Evolutionary conservation across 116 monocot species (phyloP), one percentile per base, ranked within the genome.

Genomic region (Dioscorea cayenensis): DNA sequence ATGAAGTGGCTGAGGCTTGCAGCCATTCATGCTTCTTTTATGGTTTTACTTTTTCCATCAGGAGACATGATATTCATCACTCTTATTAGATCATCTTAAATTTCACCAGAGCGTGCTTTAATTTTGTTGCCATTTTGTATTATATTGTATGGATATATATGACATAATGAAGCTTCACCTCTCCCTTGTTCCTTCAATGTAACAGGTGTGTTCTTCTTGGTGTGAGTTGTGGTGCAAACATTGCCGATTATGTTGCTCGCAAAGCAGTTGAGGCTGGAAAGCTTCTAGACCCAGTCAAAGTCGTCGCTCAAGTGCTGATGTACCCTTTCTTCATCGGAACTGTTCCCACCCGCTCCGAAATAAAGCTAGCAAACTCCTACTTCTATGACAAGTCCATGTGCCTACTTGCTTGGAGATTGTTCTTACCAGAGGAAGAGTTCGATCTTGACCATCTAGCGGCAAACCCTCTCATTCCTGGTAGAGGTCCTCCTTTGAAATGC

Each of bases 161-260:
- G 12, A 43, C 43, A 43, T 43, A 43, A 43, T 6, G 12, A 43
- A 43, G 1, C 12, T 43, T 1, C 2, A 43, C 43, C 12, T 43
- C 43, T n/a, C 17, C 18, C 7, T 2, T 66, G 29, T 17, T 72
- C 74, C 87, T n/a, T 36, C 18, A 43, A 3, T 66, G 29, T n/a
- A 75, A 74, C 87, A 95, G 95, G 70, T 95, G 95, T 70, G 92
- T 95, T 66, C 92, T 95, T 37, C 92, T 95, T 28, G 95, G 95
- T 6, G 87, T 84, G 65, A 92, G 95, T 76, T 85, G 84, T 25
- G 95, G 95, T 49, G 89, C 92, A 52, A 95, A 95, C 70, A 95
- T 95, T 63, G 92, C 92, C 11, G 85, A 95, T 71, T 84, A 77
- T 70, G 92, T 95, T 28, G 89, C 95, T 48, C 81, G 87, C 49